These are phyloP conservation scores for Clarireedia paspali DNA, from an alignment of 2,329 filamentous ascomycete genomes.

Conservation along the genomic window DNA sequence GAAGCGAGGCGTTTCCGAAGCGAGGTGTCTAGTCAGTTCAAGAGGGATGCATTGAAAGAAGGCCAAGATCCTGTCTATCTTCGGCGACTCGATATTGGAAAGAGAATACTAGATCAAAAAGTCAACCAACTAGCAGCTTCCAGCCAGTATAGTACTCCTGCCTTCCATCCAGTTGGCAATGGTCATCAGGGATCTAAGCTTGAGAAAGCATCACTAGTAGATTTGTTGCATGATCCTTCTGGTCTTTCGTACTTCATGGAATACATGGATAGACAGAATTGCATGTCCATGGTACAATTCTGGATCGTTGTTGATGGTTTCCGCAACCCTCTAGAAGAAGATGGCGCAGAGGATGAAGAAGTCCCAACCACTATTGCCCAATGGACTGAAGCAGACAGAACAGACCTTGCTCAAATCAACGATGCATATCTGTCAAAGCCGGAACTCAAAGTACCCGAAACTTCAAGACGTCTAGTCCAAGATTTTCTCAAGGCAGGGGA, in stretches of 20 bases:
- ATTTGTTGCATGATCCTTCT: conserved; percentile 83
- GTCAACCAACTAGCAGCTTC: conserved; percentile 72
- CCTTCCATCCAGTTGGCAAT: conserved; percentile 23
- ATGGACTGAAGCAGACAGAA: conserved; percentile 78
- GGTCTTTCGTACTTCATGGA: conserved; percentile 99
- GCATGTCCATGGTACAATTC: conserved; percentile 90
- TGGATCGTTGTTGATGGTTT: conserved; percentile 98
- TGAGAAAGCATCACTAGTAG: conserved; percentile 68
- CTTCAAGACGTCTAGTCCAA: conserved; percentile 61
- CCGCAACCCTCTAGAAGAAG: conserved; percentile 85
- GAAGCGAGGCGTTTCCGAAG: conserved; percentile 89
- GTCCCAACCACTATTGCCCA: conserved; percentile 52
- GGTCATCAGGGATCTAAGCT: conserved; percentile 47
- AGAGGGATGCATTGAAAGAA: conserved; percentile 71
- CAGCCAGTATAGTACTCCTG: conserved; percentile 35
- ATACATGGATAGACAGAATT: conserved; percentile 86
- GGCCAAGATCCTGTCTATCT: conserved; percentile 81
- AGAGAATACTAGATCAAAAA: conserved; percentile 81
- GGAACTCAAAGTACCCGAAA: conserved; percentile 69
- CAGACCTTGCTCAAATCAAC: conserved; percentile 84
- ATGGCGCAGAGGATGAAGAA: conserved; percentile 59
- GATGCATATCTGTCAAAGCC: conserved; percentile 79
- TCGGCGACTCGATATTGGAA: conserved; percentile 83
- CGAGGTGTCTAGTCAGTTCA: conserved; percentile 85
- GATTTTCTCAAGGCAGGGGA: conserved; percentile 74